phyloP scores from a whole-genome alignment of 805 yeast species.

The Nakazawaea wyomingensis region DNA sequence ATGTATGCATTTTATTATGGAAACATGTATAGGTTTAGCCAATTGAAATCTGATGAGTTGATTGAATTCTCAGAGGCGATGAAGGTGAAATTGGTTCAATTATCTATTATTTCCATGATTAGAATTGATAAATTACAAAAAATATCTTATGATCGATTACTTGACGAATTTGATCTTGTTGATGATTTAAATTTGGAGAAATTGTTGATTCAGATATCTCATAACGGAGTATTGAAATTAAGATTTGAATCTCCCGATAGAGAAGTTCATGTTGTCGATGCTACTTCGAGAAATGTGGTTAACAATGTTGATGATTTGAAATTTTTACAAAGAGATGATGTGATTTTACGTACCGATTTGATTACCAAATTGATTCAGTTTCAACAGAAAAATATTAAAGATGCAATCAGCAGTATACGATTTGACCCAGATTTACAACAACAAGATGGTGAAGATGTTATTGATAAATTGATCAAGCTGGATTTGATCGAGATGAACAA shows the following conservation, averaged over 20 bases:
- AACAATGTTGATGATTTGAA: neutral
- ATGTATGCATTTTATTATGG: constrained; percentile 20
- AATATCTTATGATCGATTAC: neutral
- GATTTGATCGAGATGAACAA: constrained; percentile 1
- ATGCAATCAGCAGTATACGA: neutral
- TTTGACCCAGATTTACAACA: neutral
- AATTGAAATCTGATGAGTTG: neutral
- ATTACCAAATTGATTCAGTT: neutral
- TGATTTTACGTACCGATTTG: neutral
- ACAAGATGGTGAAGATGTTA: neutral
- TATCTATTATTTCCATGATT: constrained; percentile 3
- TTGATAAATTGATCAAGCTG: neutral
- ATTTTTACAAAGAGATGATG: constrained; percentile 1
- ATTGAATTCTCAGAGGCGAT: neutral
- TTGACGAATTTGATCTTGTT: neutral
- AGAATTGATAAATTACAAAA: neutral
- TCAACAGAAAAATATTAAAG: neutral
- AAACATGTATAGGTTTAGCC: neutral
- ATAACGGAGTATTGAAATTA: neutral
- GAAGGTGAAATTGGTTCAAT: constrained; percentile 8
- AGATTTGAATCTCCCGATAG: neutral
- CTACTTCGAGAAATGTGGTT: neutral
- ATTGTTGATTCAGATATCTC: neutral
- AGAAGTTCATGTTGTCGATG: neutral
- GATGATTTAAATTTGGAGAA: constrained; percentile 4